Evolutionary conservation across 1,284 basidiomycete species (phyloP).

Genomic region (Naganishia albida): DNA sequence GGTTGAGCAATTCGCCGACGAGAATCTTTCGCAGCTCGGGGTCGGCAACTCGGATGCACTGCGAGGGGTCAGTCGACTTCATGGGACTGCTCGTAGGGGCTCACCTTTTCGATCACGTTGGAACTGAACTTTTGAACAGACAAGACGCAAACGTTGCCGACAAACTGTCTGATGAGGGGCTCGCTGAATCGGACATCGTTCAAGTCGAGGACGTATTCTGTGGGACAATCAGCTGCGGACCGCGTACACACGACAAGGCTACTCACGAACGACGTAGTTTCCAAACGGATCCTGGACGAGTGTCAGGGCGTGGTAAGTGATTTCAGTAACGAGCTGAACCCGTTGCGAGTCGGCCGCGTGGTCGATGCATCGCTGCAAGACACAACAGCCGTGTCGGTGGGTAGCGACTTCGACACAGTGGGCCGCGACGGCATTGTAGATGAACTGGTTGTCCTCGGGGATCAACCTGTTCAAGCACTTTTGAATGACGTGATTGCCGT

Average conservation of each 20-base stretch:
- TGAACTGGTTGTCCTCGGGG: constrained; percentile 99
- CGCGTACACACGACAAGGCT: neutral
- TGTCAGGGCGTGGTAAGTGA: constrained; percentile 96
- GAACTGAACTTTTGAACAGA: constrained; percentile 99
- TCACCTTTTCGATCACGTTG: constrained; percentile 87
- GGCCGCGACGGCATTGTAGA: constrained; percentile 98
- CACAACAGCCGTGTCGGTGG: constrained; percentile 98
- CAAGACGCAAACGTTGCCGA: constrained; percentile 94
- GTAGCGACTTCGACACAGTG: constrained; percentile 99
- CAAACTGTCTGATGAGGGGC: constrained; percentile 94
- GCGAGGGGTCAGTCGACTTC: constrained; percentile 34
- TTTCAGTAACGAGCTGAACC: constrained; percentile 96
- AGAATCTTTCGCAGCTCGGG: constrained; percentile 89
- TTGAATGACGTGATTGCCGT: constrained; percentile 99
- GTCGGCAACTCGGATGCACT: constrained; percentile 98
- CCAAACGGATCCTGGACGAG: constrained; percentile 99
- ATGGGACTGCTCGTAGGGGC: constrained; percentile 29
- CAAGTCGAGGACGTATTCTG: constrained; percentile 95
- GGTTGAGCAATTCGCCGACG: constrained; percentile 93
- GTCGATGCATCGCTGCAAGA: constrained; percentile 97
- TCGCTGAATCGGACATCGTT: constrained; percentile 98
- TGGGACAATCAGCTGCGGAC: constrained; percentile 15
- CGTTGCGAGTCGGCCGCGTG: constrained; percentile 94
- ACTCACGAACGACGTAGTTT: constrained; percentile 70
- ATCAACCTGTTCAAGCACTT: constrained; percentile 98